Evolutionary conservation across 345 rosid species (phyloP), one percentile per base, ranked within the genome.

Genomic region (Syzygium oleosum): DNA sequence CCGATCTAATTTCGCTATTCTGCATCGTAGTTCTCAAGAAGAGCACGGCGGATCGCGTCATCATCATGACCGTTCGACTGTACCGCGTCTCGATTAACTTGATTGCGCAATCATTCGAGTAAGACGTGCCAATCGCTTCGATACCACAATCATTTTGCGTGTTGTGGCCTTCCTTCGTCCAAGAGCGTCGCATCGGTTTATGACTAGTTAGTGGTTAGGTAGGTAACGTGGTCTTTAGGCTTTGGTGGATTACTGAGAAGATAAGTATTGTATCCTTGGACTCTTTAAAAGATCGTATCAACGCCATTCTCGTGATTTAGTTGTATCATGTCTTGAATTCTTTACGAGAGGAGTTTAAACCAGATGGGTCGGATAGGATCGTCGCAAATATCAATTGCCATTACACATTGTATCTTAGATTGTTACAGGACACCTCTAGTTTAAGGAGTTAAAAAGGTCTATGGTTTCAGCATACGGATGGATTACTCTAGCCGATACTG

Each of bases 101-200:
- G 25, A 68, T 9, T 25, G 25, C 9, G 3, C 7, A 17, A 68
- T 68, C 25, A 19, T 68, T 19, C 46, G 2, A 34, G 14, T 9
- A 1, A 68, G 7, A 21, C 3, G 0, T 2, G 4, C 11, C 22
- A 68, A 6, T 68, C 46, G 5, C 25, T 34, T 9, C 6, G 12
- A 9, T 19, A 54, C 58, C 7, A 54, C 4, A 21, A 19, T 19
- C 58, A 9, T 54, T 54, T 21, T 4, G 0, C 25, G 6, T 41
- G 0, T 5, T 2, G 11, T 15, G 15, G 17, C n/a, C 8, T 61
- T 61, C 17, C 6, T 41, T 41, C 6, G 43, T 0, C 12, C 34
- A 12, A 12, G 31, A 59, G 63, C 2, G n/a, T 12, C 2, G 77
- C 38, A 29, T 29, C 5, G 3, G 12, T 10, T 65, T 29, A 15